Base-by-base conservation (phyloP, 805 yeast genomes). In the Schwanniomyces vanrijiae region DNA sequence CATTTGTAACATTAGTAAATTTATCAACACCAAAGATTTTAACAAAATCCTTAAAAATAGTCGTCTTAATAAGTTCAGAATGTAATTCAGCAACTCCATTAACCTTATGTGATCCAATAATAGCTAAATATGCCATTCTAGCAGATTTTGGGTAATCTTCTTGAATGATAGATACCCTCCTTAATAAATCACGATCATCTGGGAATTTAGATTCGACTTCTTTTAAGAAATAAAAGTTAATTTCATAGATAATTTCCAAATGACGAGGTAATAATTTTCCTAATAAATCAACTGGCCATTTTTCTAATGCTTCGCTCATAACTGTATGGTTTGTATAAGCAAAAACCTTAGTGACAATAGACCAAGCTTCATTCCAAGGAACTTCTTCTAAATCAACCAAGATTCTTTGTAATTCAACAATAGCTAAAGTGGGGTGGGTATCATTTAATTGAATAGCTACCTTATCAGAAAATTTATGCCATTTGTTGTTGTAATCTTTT, bases 51-150 rank as follows among this genome's bases (percentile, higher is more conserved):
- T 84, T 84, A 72, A 90, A 90, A 55, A 90, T 88, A 4, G 96
- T 89, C 26, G 94, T 88, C 66, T 81, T 86, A 66, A 90, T 87
- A 64, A 90, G 79, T 64, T 90, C 96, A 24, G 96, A 89, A 69
- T 90, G 97, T 60, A 90, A 75, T 68, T 90, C 97, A 14, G 97
- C 97, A 49, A 90, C 97, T 68, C 97, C 97, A 62, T 90, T 90
- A 46, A 90, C 96, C 65, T 82, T 87, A 68, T 91, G 96, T 8
- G 96, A 87, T 14, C 97, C 97, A 60, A 90, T 80, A 55, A 90
- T 84, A 19, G 97, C 97, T 62, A 90, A 77, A 62, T 75, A 82
- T 2, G 97, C 97, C 97, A 90, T 90, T 66, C 96, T 81, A 45
- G 90, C 88, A 53, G 86, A 88, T 72, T 89, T 90, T 48, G 89